Base-by-base conservation (phyloP, 768 basidiomycete genomes). In the Tricholoma saponaceum region DNA sequence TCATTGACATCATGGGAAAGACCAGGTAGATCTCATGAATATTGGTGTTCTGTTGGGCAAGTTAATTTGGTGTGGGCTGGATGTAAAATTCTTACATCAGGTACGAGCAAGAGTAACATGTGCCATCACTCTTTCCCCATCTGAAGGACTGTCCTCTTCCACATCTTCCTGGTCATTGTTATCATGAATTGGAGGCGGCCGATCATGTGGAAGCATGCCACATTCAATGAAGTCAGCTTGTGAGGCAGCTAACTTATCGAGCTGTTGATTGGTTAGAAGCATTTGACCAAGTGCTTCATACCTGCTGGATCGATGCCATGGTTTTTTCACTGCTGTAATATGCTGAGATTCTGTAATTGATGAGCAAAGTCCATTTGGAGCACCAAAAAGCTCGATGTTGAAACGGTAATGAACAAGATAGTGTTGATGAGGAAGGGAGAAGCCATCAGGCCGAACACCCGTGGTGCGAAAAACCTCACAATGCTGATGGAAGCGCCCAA, bases 221-320 rank as follows among this genome's bases (percentile, higher is more conserved):
- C 44, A 28, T 1, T 14, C 22, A 10, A 25, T 8, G 16, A 74
- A 68, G 13, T 69, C 51, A 1, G 51, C 52, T 1, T 51, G 56
- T 5, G 58, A 22, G 1, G 64, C 66, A 0, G 57, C 55, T 0
- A 69, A 58, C 53, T 73, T 72, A 53, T 74, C 68, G 0, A 72
- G 51, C 0, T 58, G 57, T 12, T 67, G 62, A 28, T 70, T 73
- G 18, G 35, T 37, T 8, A 43, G 18, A 20, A 43, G 41, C 41
- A 43, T 43, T 20, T 43, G 41, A 8, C 41, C 41, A 18, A 43
- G 18, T 1, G 41, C 41, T 20, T 43, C n/a, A 20, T 43, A 43
- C 14, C n/a, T 1, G 41, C 41, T 43, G 2, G 41, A 43, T 20
- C n/a, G n/a, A 18, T n/a, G 5, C 41, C 41, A 43, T 18, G 41